Conservation (phyloP, 2,329 filamentous ascomycete genomes). For the Microcyclospora pomicola region DNA sequence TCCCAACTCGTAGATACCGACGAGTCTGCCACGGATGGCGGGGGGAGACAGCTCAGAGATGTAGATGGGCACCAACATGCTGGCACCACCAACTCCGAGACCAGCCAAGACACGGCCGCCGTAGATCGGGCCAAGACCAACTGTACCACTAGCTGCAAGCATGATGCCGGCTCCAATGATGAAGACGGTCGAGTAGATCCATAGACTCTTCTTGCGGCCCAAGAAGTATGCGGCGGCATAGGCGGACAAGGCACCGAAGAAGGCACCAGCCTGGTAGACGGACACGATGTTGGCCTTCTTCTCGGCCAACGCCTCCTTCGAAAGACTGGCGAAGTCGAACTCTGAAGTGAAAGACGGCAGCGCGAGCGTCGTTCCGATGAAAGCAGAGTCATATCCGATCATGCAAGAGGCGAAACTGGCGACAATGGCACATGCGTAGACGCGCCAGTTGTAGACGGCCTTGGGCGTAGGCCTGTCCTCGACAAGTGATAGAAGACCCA, state of each 20-base stretch:
- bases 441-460: conserved; percentile 46
- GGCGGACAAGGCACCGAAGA: conserved; percentile 62
- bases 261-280: conserved; percentile 69
- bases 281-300: conserved; percentile 66
- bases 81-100: conserved; percentile 42
- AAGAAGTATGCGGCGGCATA: conserved; percentile 53
- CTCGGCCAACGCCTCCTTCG: conserved; percentile 36
- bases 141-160: conserved; percentile 48
- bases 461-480: conserved; percentile 39
- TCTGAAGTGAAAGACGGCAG: conserved; percentile 55
- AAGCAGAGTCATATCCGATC: conserved; percentile 34
- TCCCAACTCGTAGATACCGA: conserved; percentile 43
- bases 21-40: conserved; percentile 44
- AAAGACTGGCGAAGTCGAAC: conserved; percentile 47
- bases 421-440: conserved; percentile 41
- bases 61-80: conserved; percentile 46
- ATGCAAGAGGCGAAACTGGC: conserved; percentile 45
- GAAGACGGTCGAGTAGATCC: conserved; percentile 50
- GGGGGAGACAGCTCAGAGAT: conserved; percentile 45
- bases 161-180: conserved; percentile 58
- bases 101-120: conserved; percentile 45
- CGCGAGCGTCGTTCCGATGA: conserved; percentile 64
- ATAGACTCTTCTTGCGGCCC: conserved; percentile 51
- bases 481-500: conserved; percentile 25
- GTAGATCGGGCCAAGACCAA: conserved; percentile 49